A percentile compares a stretch with the other conserved stretches of the same genome.
Conservation (phyloP, 352 stramenopile species). For the Phytophthora syringae region DNA sequence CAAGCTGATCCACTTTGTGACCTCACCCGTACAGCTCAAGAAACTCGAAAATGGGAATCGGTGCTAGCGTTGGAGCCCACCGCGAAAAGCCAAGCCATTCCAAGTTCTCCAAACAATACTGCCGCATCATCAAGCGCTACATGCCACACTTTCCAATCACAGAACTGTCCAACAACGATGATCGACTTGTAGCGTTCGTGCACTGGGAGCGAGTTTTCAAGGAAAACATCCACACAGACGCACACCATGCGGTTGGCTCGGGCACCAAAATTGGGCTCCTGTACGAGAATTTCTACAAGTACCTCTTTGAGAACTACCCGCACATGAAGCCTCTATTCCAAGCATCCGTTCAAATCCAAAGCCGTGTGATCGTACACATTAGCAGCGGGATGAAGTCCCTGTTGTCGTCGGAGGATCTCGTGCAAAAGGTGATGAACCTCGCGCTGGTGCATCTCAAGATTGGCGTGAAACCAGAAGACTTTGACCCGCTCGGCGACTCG, state of each 20-base stretch:
- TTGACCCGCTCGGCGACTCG: conserved; percentile 63
- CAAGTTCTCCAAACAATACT: conserved; percentile 75
- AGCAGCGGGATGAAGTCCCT: conserved; percentile 69
- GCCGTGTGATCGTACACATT: conserved; percentile 69
- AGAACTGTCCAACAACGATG: too few relatives aligned
- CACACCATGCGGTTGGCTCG: conserved; percentile 45
- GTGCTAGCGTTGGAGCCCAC: conserved; percentile 22
- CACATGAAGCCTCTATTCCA: conserved; percentile 74
- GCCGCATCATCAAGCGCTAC: conserved; percentile 66
- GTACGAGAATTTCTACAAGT: conserved; percentile 74
- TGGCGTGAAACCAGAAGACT: conserved; percentile 68
- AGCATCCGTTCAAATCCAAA: conserved; percentile 63
- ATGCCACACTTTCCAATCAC: conserved; percentile 72
- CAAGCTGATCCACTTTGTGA: conserved; percentile 10
- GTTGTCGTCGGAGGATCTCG: conserved; percentile 58
- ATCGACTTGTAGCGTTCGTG: too few relatives aligned
- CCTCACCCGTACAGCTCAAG: conserved; percentile 4
- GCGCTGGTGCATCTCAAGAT: conserved; percentile 77
- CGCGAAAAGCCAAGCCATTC: conserved; percentile 3
- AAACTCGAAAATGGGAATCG: conserved; percentile 42
- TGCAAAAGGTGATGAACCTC: conserved; percentile 68
- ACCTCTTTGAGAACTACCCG: conserved; percentile 63
- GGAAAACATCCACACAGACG: too few relatives aligned
- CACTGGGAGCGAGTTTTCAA: too few relatives aligned
- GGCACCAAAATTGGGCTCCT: conserved; percentile 57